Evolutionary conservation across 2,329 filamentous ascomycete species (phyloP).

Genomic region (Sphaerulina musiva): DNA sequence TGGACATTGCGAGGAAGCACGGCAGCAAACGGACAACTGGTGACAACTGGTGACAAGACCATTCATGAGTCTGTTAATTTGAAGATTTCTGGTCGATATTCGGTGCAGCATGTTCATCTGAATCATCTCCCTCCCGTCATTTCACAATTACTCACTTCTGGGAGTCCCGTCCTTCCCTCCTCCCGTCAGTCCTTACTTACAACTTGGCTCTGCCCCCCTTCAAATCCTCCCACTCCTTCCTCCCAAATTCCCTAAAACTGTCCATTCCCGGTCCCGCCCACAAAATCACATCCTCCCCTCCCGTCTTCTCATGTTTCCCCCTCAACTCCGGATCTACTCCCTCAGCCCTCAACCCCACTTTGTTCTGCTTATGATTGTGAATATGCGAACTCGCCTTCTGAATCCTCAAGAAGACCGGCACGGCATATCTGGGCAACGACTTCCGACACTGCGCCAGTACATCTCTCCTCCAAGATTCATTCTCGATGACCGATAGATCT

Average conservation of each 20-base stretch:
- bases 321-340: slow-evolving; percentile 55
- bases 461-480: slow-evolving; percentile 44
- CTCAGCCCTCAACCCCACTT: slow-evolving; percentile 61
- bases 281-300: slow-evolving; percentile 42
- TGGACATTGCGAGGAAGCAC: neutral
- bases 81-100: no score
- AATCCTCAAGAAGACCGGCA: slow-evolving; percentile 64
- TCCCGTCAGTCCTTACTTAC: neutral
- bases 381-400: slow-evolving; percentile 52
- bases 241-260: slow-evolving; percentile 53
- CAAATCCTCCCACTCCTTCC: slow-evolving; percentile 53
- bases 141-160: no score
- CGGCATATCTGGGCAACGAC: slow-evolving; percentile 65
- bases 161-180: no score
- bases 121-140: no score
- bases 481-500: slow-evolving; percentile 47
- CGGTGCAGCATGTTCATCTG: no score
- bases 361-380: slow-evolving; percentile 76
- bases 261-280: slow-evolving; percentile 45
- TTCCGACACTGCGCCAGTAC: slow-evolving; percentile 53
- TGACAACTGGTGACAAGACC: no score
- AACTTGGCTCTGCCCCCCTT: slow-evolving; percentile 32
- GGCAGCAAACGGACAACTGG: no score
- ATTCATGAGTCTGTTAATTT: no score
- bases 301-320: slow-evolving; percentile 40